Conservation (phyloP, 306 rosid species). For the Fragaria nilgerrensis region DNA sequence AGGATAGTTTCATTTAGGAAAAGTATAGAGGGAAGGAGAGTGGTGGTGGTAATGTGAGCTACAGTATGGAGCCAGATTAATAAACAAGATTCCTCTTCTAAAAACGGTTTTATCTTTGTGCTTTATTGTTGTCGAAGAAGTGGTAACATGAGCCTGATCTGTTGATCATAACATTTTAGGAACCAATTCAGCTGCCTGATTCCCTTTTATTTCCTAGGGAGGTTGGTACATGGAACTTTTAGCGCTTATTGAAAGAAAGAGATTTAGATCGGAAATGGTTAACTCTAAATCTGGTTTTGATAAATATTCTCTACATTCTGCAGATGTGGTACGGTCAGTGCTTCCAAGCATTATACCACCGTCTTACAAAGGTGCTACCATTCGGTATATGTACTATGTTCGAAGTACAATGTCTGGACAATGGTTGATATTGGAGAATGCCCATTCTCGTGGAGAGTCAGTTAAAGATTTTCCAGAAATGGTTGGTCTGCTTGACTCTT, state of each 20-base stretch:
- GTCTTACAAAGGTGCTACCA: conserved; percentile 90
- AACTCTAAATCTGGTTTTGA: conserved; percentile 6
- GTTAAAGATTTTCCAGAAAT: conserved; percentile 54
- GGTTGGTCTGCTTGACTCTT: conserved; percentile 62
- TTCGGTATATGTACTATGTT: conserved; percentile 85
- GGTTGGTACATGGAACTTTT: neutral
- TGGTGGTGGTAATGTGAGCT: neutral
- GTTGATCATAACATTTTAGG: neutral
- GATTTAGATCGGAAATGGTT: neutral
- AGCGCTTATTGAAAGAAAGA: neutral
- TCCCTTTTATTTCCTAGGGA: neutral
- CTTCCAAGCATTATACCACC: conserved; percentile 82
- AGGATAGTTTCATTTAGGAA: neutral
- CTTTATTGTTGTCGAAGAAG: neutral
- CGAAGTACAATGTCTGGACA: conserved; percentile 66
- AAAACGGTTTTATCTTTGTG: neutral
- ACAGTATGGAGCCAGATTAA: neutral
- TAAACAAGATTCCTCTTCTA: neutral
- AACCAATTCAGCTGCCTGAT: neutral
- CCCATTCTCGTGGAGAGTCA: conserved; percentile 67
- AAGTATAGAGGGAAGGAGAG: neutral
- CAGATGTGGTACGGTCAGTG: conserved; percentile 66
- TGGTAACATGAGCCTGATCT: neutral
- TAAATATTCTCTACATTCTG: conserved; percentile 19
- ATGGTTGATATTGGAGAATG: conserved; percentile 78